phyloP scores from a whole-genome alignment of 208 protist genomes.

The Plasmodiophora brassicae region DNA sequence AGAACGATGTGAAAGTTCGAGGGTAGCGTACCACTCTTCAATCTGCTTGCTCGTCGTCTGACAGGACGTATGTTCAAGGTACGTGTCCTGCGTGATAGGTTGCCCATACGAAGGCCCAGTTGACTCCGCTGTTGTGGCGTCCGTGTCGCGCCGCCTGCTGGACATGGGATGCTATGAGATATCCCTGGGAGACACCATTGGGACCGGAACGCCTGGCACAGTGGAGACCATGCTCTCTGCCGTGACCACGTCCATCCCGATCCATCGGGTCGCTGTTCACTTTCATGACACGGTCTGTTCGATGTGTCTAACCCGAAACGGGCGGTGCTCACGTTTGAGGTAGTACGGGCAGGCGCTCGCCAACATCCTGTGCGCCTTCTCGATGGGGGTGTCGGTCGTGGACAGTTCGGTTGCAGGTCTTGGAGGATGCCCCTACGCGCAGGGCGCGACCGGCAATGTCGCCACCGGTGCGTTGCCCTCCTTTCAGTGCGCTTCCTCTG shows the following conservation, averaged over 20 bases:
- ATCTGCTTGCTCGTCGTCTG: neutral
- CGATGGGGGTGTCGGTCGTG: constrained; percentile 55
- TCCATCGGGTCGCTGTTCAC: constrained; percentile 64
- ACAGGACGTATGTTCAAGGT: constrained; percentile 40
- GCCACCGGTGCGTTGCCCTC: constrained; percentile 53
- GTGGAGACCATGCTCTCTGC: constrained; percentile 52
- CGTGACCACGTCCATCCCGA: constrained; percentile 49
- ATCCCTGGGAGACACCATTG: constrained; percentile 74
- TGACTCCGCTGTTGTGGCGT: constrained; percentile 49
- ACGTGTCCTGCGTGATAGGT: constrained; percentile 66
- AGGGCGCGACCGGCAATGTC: constrained; percentile 59
- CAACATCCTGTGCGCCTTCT: constrained; percentile 65
- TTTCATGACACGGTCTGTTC: constrained; percentile 73
- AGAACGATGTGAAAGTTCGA: constrained; percentile 56
- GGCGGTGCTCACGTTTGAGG: too few species aligned
- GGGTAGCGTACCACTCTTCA: constrained; percentile 52
- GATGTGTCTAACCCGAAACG: neutral
- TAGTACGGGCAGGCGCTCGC: constrained; percentile 55
- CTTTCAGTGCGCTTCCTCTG: neutral
- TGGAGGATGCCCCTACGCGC: constrained; percentile 49
- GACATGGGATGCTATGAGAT: constrained; percentile 77
- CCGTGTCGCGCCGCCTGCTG: constrained; percentile 51
- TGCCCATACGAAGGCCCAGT: constrained; percentile 69
- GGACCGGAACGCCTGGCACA: constrained; percentile 58
- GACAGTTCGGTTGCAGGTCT: constrained; percentile 67